phyloP scores from a whole-genome alignment of 306 rosid species.

The Abrus precatorius region DNA sequence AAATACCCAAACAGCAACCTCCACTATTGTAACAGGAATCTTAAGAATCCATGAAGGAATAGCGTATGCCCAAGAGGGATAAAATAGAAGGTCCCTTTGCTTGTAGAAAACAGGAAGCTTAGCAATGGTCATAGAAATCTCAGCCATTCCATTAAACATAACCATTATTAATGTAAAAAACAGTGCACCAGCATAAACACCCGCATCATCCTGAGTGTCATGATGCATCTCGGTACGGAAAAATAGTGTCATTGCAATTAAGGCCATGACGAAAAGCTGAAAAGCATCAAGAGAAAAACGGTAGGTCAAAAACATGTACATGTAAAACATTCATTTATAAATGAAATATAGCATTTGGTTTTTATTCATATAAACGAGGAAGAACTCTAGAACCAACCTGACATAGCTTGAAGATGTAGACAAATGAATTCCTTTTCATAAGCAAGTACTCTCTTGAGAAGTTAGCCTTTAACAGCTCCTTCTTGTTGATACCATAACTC shows the following conservation, averaged over 20 bases:
- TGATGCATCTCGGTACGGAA: constrained; percentile 78
- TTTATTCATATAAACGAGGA: neutral
- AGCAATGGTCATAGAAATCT: constrained; percentile 60
- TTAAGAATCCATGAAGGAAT: constrained; percentile 68
- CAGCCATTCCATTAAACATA: constrained; percentile 71
- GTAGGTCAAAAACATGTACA: neutral
- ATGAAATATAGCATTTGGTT: neutral
- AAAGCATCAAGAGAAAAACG: constrained; percentile 35
- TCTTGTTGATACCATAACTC: constrained; percentile 58
- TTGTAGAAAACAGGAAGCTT: constrained; percentile 77
- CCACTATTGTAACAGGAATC: constrained; percentile 60
- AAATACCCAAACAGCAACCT: constrained; percentile 64
- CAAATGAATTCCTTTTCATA: constrained; percentile 64
- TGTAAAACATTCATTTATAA: neutral
- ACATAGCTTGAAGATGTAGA: constrained; percentile 57
- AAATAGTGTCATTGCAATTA: constrained; percentile 68
- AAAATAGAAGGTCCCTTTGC: constrained; percentile 72
- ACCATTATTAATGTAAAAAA: constrained; percentile 55
- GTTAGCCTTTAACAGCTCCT: constrained; percentile 64
- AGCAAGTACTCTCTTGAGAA: constrained; percentile 63
- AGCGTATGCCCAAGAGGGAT: constrained; percentile 73
- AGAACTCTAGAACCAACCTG: constrained; percentile 49
- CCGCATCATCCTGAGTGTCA: constrained; percentile 56
- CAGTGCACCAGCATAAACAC: constrained; percentile 63
- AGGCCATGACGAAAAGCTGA: constrained; percentile 64